Conservation (phyloP, 352 stramenopile species). For the Phytophthora europaea region DNA sequence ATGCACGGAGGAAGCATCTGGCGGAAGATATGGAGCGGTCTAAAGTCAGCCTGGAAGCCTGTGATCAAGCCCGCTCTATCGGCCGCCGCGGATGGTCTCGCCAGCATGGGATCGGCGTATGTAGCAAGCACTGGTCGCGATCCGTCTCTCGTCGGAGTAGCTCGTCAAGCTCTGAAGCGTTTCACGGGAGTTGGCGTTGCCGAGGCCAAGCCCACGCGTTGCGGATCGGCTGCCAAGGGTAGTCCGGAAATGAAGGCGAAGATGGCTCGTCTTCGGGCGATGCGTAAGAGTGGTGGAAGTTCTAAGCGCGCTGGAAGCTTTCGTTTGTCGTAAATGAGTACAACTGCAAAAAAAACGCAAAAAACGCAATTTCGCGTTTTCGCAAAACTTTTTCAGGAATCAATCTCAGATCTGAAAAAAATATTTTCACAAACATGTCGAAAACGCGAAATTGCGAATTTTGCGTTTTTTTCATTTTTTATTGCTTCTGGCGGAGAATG, state of each 20-base stretch:
- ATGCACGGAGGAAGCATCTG: conserved; percentile 3
- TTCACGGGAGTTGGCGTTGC: neutral
- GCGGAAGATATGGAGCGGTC: conserved; percentile 1
- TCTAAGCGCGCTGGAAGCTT: neutral
- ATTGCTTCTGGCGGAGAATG: too few relatives aligned
- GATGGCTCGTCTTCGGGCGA: conserved; percentile 1
- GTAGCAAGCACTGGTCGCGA: neutral
- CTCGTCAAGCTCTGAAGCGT: neutral
- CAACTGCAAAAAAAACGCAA: too few relatives aligned
- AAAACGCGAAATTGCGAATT: too few relatives aligned
- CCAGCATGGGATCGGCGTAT: neutral
- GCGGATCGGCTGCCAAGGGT: neutral
- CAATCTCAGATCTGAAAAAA: too few relatives aligned
- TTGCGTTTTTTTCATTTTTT: too few relatives aligned
- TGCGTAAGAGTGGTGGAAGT: neutral
- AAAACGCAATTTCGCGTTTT: too few relatives aligned
- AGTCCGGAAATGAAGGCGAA: neutral
- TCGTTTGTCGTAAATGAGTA: too few relatives aligned
- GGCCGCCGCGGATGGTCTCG: conserved; percentile 11
- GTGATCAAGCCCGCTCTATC: neutral
- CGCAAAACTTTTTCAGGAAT: too few relatives aligned
- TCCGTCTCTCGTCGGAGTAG: conserved; percentile 1
- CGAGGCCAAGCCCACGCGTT: neutral
- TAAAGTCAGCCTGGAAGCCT: conserved; percentile 2
- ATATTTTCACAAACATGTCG: too few relatives aligned